These are phyloP conservation scores for Globisporangium solare DNA, from an alignment of 352 stramenopile species.

Conservation along the genomic window DNA sequence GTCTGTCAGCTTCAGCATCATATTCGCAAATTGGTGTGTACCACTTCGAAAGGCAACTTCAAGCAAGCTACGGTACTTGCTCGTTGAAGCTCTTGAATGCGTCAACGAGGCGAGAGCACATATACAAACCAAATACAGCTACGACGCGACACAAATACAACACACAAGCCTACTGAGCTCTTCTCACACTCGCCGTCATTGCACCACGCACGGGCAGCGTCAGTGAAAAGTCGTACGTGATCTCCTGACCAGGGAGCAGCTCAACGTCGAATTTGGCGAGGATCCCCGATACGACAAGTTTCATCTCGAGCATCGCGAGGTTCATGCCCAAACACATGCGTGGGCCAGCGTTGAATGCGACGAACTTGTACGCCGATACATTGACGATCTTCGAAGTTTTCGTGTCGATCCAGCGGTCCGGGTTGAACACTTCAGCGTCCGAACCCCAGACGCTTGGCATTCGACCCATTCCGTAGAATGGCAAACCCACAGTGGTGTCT, in stretches of 20 bases:
- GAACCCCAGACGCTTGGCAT: not conserved
- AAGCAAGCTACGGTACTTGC: too few species aligned
- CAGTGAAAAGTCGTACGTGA: not conserved
- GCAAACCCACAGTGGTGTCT: not conserved
- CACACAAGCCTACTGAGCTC: too few species aligned
- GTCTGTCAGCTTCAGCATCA: too few species aligned
- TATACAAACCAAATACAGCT: too few species aligned
- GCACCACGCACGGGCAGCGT: not conserved
- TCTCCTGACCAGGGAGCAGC: not conserved
- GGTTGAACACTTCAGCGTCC: not conserved
- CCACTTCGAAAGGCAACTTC: too few species aligned
- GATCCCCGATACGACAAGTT: not conserved
- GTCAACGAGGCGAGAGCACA: too few species aligned
- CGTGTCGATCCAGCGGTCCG: not conserved
- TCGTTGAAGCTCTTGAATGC: too few species aligned
- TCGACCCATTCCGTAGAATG: slow-evolving; percentile 1
- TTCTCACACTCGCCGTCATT: too few species aligned
- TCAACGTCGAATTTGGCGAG: not conserved
- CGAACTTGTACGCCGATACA: slow-evolving; percentile 1
- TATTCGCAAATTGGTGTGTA: too few species aligned
- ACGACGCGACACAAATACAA: too few species aligned
- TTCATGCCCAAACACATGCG: slow-evolving; percentile 6
- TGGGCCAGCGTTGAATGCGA: slow-evolving; percentile 2
- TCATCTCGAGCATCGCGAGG: slow-evolving; percentile 7
- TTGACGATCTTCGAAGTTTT: not conserved